Conservation (phyloP, 305 asterid genomes). For the Andrographis paniculata region DNA sequence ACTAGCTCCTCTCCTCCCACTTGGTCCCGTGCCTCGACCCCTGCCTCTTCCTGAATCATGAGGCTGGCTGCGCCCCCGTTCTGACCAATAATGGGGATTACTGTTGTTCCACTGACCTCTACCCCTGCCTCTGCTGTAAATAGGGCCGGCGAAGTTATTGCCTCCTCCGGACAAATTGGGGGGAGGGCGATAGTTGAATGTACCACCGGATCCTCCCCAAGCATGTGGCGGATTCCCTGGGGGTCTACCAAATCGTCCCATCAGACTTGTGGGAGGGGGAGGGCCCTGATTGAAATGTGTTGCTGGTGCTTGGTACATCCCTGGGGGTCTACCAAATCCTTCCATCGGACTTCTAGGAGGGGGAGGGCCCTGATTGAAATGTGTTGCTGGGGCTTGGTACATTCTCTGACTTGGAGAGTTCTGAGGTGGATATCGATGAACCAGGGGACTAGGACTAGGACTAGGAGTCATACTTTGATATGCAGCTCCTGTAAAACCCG, state of each 20-base stretch:
- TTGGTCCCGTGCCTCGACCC: constrained; percentile 32
- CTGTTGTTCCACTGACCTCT: constrained; percentile 30
- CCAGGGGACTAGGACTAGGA: no score
- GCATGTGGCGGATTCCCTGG: constrained; percentile 25
- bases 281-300: constrained; percentile 20
- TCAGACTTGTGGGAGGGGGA: constrained; percentile 17
- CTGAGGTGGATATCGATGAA: constrained; percentile 27
- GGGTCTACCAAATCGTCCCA: constrained; percentile 25
- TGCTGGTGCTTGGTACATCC: constrained; percentile 26
- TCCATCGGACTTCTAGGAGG: constrained; percentile 20
- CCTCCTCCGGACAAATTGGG: constrained; percentile 32
- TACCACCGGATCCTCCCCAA: constrained; percentile 27
- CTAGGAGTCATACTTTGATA: constrained; percentile 19
- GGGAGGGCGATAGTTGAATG: constrained; percentile 16
- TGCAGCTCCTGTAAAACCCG: constrained; percentile 32
- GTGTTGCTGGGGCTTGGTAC: constrained; percentile 28
- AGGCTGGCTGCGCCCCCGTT: constrained; percentile 20
- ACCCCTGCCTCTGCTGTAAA: constrained; percentile 30
- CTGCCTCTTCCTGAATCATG: constrained; percentile 26
- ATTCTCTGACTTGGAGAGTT: constrained; percentile 24
- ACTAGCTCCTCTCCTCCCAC: constrained; percentile 35
- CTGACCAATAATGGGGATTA: constrained; percentile 26
- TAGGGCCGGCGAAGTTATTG: constrained; percentile 22
- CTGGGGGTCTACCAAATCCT: constrained; percentile 14
- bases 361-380: constrained; percentile 16